Percentiles rank a stretch among this genome's conserved stretches.
Conservation (phyloP, 208 protist species). For the Leishmania major region DNA sequence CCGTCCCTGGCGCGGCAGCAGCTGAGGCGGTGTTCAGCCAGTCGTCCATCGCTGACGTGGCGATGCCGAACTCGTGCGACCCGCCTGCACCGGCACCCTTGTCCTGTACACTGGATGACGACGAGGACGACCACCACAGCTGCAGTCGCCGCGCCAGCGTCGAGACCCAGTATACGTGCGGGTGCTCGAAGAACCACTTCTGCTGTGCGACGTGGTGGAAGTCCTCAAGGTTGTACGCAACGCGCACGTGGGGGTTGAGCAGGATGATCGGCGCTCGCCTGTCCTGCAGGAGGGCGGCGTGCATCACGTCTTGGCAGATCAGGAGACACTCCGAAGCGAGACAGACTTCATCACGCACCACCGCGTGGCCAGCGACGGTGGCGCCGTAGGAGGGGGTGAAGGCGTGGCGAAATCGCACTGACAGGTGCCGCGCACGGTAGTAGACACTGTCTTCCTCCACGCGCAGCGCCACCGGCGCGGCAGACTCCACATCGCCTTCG, state of each 20-base stretch:
- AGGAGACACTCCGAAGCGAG: constrained; percentile 74
- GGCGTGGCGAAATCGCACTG: constrained; percentile 62
- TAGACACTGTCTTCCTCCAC: constrained; percentile 32
- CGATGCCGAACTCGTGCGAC: constrained; percentile 10
- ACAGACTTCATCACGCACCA: constrained; percentile 50
- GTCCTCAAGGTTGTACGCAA: constrained; percentile 60
- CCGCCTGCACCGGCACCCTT: not conserved
- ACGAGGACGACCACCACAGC: constrained; percentile 19
- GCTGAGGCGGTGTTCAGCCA: constrained; percentile 16
- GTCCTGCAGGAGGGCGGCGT: constrained; percentile 48
- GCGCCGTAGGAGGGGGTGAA: constrained; percentile 60
- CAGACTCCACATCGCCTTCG: not conserved
- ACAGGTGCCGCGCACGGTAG: constrained; percentile 34
- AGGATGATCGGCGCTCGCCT: constrained; percentile 53
- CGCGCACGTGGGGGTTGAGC: constrained; percentile 70
- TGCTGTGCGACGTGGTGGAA: constrained; percentile 40
- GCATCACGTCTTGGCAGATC: constrained; percentile 66
- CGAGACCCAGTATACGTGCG: constrained; percentile 32
- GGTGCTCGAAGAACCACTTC: constrained; percentile 33
- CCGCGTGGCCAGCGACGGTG: constrained; percentile 13
- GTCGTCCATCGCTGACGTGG: constrained; percentile 38
- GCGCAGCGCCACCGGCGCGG: not conserved
- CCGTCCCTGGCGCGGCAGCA: not conserved
- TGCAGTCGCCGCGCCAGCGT: constrained; percentile 22
- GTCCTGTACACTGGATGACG: not conserved